Percentiles rank a stretch among this genome's conserved stretches.
These are phyloP conservation scores for Ilex aquifolium DNA, from an alignment of 257 asterid species.

Conservation along the genomic window DNA sequence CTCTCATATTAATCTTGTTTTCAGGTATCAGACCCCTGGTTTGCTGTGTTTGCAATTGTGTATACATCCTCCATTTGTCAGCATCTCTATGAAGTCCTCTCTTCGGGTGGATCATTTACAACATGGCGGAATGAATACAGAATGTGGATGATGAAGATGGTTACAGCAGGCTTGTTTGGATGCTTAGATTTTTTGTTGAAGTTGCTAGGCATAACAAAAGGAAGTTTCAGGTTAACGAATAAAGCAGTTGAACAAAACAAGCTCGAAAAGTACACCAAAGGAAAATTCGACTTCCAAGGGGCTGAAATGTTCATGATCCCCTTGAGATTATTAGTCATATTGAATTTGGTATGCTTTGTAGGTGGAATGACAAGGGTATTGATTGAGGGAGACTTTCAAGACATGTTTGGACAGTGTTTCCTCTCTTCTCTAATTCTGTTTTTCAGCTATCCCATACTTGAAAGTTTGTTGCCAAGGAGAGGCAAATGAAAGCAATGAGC, in stretches of 20 bases:
- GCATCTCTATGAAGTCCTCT: conserved; percentile 44
- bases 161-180: conserved; percentile 56
- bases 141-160: conserved; percentile 43
- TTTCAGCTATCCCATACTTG: conserved; percentile 59
- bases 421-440: conserved; percentile 45
- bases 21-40: conserved; percentile 50
- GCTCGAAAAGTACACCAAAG: conserved; percentile 50
- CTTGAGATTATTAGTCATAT: conserved; percentile 48
- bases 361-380: conserved; percentile 50
- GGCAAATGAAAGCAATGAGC: conserved; percentile 41
- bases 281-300: conserved; percentile 56
- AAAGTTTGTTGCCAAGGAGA: conserved; percentile 50
- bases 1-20: no score
- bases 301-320: conserved; percentile 71
- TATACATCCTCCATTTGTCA: conserved; percentile 37
- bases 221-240: conserved; percentile 54
- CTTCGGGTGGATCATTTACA: conserved; percentile 36
- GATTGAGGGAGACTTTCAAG: conserved; percentile 28
- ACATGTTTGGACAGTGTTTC: conserved; percentile 65
- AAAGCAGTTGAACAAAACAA: conserved; percentile 56
- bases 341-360: conserved; percentile 49
- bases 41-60: conserved; percentile 37
- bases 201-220: conserved; percentile 32
- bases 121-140: conserved; percentile 61
- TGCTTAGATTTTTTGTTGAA: conserved; percentile 42